phyloP scores from a whole-genome alignment of 2,329 filamentous ascomycete species.

The Pseudogymnoascus sp. region DNA sequence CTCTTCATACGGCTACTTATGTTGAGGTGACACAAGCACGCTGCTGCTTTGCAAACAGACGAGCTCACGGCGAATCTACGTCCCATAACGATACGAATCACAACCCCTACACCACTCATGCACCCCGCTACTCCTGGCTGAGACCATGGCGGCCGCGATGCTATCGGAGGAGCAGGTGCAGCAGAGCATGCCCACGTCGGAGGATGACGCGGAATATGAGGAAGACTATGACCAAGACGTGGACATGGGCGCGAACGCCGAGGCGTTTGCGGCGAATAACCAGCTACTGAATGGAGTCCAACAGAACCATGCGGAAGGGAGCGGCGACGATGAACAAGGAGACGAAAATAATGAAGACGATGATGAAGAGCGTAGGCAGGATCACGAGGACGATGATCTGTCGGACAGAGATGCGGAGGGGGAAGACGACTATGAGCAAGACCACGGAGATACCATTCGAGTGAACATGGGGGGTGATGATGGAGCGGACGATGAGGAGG shows the following conservation, averaged over 20 bases:
- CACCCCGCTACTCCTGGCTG: conserved; percentile 7
- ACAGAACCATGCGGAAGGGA: conserved; percentile 17
- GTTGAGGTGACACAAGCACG: background rate
- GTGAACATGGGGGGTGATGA: conserved; percentile 35
- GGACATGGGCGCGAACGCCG: conserved; percentile 23
- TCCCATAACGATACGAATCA: background rate
- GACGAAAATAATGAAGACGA: conserved; percentile 20
- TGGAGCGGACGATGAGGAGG: conserved; percentile 34
- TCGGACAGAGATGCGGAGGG: conserved; percentile 31
- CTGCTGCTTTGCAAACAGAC: background rate
- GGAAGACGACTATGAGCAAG: conserved; percentile 26
- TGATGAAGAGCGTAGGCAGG: conserved; percentile 30
- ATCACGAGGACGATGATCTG: conserved; percentile 27
- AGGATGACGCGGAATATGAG: conserved; percentile 29
- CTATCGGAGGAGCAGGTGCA: conserved; percentile 27
- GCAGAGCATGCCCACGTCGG: conserved; percentile 27
- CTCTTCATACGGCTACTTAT: background rate
- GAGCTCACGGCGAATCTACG: background rate
- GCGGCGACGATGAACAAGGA: conserved; percentile 15
- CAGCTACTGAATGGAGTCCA: conserved; percentile 28
- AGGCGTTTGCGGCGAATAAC: conserved; percentile 28
- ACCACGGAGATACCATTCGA: conserved; percentile 16
- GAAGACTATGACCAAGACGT: conserved; percentile 26
- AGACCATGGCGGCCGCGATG: conserved; percentile 24
- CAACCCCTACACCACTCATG: conserved; percentile 3